These are phyloP conservation scores for Coemansia sp. DNA, from an alignment of 192 early-diverging fungal species.

Conservation along the genomic window DNA sequence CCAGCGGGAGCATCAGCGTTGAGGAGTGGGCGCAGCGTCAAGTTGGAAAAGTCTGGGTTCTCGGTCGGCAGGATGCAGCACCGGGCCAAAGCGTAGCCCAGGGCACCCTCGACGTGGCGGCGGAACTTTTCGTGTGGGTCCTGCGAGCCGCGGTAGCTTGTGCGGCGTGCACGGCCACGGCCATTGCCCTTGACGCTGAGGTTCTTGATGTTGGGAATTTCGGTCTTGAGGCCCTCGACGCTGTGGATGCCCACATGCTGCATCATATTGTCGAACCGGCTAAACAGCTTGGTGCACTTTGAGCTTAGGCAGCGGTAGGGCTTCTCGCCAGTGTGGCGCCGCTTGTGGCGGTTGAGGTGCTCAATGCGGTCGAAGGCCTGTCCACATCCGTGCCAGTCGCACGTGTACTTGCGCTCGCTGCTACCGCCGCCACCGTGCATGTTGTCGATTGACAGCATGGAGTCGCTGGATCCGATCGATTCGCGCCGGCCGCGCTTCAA, in stretches of 20 bases:
- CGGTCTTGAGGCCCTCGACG: conserved; percentile 47
- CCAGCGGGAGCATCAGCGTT: conserved; percentile 13
- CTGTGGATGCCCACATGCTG: conserved; percentile 75
- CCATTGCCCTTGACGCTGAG: conserved; percentile 47
- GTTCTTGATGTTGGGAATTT: conserved; percentile 56
- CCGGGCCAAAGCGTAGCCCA: conserved; percentile 34
- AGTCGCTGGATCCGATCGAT: conserved; percentile 30
- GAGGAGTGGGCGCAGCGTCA: conserved; percentile 51
- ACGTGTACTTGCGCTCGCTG: conserved; percentile 46
- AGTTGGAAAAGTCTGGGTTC: conserved; percentile 50
- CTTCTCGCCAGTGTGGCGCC: conserved; percentile 63
- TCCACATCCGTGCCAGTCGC: conserved; percentile 49
- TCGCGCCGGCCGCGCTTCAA: conserved; percentile 15
- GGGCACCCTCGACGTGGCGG: conserved; percentile 40
- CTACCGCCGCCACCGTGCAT: conserved; percentile 6
- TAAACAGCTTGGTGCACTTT: conserved; percentile 64
- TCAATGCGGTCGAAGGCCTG: conserved; percentile 74
- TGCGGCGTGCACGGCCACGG: conserved; percentile 52
- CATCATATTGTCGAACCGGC: conserved; percentile 81
- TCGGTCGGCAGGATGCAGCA: conserved; percentile 47
- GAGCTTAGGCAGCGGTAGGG: conserved; percentile 71
- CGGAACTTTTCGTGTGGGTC: conserved; percentile 48
- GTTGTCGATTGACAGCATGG: conserved; percentile 6
- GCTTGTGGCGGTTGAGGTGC: conserved; percentile 74
- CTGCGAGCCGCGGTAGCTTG: conserved; percentile 44